These are phyloP conservation scores for Leptoxyphium fumago DNA, from an alignment of 2,329 filamentous ascomycete genomes.

Conservation along the genomic window DNA sequence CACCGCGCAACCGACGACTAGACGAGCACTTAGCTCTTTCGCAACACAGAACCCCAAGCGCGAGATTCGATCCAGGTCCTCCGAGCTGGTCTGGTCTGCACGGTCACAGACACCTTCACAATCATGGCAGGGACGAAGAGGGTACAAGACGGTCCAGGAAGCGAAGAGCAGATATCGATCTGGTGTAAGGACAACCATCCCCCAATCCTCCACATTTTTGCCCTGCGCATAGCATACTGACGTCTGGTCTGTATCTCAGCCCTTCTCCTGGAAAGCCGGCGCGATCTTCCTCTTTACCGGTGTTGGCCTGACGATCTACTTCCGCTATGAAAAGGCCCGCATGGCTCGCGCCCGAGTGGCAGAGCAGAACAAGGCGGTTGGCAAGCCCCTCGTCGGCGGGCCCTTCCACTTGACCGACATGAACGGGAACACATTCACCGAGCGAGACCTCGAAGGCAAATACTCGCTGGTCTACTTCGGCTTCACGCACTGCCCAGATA, in stretches of 20 bases:
- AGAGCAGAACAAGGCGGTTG: constrained; percentile 84
- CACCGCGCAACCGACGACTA: constrained; percentile 4
- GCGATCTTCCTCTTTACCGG: constrained; percentile 71
- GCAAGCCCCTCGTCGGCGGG: constrained; percentile 84
- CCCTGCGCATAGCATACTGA: constrained; percentile 2
- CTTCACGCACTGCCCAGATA: constrained; percentile 96
- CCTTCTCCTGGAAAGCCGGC: constrained; percentile 87
- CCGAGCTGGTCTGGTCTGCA: background rate
- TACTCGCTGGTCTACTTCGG: constrained; percentile 91
- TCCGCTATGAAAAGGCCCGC: constrained; percentile 81
- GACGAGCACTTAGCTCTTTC: constrained; percentile 9
- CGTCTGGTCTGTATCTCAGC: constrained; percentile 32
- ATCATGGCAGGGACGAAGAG: constrained; percentile 6
- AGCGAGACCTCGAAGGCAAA: constrained; percentile 70
- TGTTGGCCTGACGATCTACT: constrained; percentile 70
- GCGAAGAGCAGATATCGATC: constrained; percentile 29
- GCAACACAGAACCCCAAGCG: constrained; percentile 10
- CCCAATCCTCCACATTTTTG: constrained; percentile 5
- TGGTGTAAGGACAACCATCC: constrained; percentile 23
- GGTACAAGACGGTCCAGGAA: constrained; percentile 29
- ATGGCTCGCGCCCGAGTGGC: constrained; percentile 80
- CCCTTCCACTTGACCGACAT: constrained; percentile 72
- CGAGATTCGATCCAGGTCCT: constrained; percentile 13
- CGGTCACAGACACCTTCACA: constrained; percentile 9
- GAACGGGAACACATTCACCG: constrained; percentile 61